Base-by-base conservation (phyloP, 2,329 filamentous ascomycete genomes). In the Neonectria hederae region DNA sequence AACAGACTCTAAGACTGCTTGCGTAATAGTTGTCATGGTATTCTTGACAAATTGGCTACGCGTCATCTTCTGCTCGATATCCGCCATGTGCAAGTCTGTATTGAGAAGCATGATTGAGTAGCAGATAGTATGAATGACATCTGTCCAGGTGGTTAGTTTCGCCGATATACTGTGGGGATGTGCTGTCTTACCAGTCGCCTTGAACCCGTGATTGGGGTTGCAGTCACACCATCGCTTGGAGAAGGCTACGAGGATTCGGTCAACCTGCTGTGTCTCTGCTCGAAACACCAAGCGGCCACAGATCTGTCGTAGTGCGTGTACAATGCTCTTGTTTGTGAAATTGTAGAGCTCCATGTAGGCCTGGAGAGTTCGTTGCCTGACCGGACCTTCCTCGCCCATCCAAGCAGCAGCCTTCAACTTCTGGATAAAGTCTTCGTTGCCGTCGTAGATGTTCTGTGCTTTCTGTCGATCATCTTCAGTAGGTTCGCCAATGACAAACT, bases 1-100 rank as follows among this genome's bases (percentile, higher is more conserved):
- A 1, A 84, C 87, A n/a, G 90, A 88, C 71, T 97, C 93, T 42
- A 86, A 83, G 10, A 94, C 86, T 13, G 92, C 90, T 53, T 93
- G 89, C 63, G 88, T 89, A 66, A 99, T 92, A 0, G 95, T 97
- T 0, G 92, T 91, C 84, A 98, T 90, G 5, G 96, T 97, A 76
- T 99, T 99, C 79, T 97, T 97, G 76, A 99, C 88, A 75, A 98
- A 99, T 75, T 98, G 95, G 67, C 86, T 90, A 60, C 92, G 89
- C 1, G 95, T 98, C 96, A 99, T 99, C 82, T 97, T 97, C 72
- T 92, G 89, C 66, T 97, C 94, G 71, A 98, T 97, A 75, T 98
- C 94, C 63, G 95, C 96, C 74, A 98, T 80, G 75, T 99, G 95
- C 60, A 99, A 83, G 81, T 99, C 96, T 35, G 96, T 99, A 75